phyloP scores from a whole-genome alignment of 495 filamentous ascomycete species.

The Hypoxylon cercidicola region DNA sequence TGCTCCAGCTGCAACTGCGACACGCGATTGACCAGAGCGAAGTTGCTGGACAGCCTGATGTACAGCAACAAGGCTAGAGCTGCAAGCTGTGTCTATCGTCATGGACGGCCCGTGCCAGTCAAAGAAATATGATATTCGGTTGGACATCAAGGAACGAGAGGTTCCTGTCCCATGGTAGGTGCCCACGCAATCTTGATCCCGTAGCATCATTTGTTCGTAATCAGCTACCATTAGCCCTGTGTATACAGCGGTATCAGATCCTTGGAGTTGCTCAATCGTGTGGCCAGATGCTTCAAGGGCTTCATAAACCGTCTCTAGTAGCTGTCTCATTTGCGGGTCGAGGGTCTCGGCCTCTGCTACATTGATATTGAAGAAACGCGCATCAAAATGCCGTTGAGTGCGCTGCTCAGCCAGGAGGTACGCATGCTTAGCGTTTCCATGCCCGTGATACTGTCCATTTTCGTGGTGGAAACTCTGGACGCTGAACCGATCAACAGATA shows the following conservation, averaged over 20 bases:
- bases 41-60: conserved; percentile 63
- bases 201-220: conserved; percentile 50
- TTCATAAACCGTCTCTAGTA: conserved; percentile 56
- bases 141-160: conserved; percentile 55
- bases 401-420: conserved; percentile 55
- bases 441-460: conserved; percentile 36
- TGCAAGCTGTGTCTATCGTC: conserved; percentile 64
- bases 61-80: conserved; percentile 60
- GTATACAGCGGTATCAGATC: conserved; percentile 52
- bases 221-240: conserved; percentile 51
- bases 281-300: conserved; percentile 57
- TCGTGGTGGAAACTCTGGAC: conserved; percentile 72
- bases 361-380: conserved; percentile 52
- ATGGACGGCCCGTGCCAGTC: conserved; percentile 58
- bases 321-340: conserved; percentile 50
- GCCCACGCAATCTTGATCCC: conserved; percentile 43
- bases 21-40: conserved; percentile 47
- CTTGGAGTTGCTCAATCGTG: conserved; percentile 24
- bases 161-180: conserved; percentile 50
- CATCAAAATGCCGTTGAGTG: conserved; percentile 48
- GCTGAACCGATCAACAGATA: conserved; percentile 72
- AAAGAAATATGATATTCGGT: conserved; percentile 61
- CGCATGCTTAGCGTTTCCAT: conserved; percentile 44
- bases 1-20: conserved; percentile 57
- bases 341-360: conserved; percentile 43